Conservation (phyloP, 2,329 filamentous ascomycete genomes). For the Cordyceps tenuipes region DNA sequence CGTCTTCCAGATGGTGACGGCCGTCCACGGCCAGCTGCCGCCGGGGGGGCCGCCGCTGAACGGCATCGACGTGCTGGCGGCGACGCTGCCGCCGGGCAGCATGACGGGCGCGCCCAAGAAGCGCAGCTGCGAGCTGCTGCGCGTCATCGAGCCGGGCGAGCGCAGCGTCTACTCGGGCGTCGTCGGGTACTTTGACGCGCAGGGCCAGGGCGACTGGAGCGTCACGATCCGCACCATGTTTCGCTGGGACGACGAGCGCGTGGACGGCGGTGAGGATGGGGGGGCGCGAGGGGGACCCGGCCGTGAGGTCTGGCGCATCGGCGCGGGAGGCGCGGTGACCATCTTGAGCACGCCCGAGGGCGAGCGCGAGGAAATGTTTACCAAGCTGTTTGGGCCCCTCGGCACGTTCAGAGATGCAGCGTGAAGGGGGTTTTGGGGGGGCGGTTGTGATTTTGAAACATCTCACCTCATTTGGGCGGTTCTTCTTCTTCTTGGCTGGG, state of each 20-base stretch:
- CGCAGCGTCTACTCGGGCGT: constrained; percentile 81
- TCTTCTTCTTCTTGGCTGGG: neutral
- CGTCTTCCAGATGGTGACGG: constrained; percentile 85
- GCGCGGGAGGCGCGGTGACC: constrained; percentile 86
- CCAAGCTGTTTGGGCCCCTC: constrained; percentile 56
- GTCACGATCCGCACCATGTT: constrained; percentile 84
- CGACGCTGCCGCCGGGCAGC: constrained; percentile 76
- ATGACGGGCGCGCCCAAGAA: constrained; percentile 98
- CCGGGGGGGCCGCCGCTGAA: neutral
- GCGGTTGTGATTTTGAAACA: neutral
- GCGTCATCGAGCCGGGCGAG: constrained; percentile 54
- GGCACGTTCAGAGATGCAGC: constrained; percentile 37
- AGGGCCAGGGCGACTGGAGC: constrained; percentile 80
- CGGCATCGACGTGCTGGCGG: constrained; percentile 67
- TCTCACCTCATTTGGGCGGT: neutral
- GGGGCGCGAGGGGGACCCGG: constrained; percentile 9
- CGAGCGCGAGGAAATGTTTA: constrained; percentile 87
- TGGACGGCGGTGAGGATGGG: constrained; percentile 19
- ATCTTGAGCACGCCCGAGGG: constrained; percentile 69
- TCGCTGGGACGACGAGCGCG: constrained; percentile 54
- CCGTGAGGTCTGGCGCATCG: constrained; percentile 67
- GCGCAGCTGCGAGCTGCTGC: constrained; percentile 76
- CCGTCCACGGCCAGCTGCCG: constrained; percentile 64
- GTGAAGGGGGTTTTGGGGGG: constrained; percentile 13
- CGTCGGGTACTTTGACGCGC: constrained; percentile 80